Conservation (phyloP, 495 filamentous ascomycete genomes). For the Xylaria flabelliformis region DNA sequence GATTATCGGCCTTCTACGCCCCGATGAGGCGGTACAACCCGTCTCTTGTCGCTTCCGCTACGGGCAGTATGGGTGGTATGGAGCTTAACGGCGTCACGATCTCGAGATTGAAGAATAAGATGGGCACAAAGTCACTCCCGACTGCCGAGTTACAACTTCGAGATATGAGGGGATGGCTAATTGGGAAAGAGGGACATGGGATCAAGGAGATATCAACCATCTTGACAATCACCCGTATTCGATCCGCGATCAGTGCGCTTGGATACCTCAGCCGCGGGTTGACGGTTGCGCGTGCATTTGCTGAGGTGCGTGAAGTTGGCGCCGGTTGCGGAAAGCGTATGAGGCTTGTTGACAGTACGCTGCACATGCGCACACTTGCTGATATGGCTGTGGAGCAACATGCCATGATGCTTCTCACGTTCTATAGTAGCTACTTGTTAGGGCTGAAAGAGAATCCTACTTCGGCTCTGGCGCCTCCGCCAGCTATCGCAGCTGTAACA, state of each 20-base stretch:
- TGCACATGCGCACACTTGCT: slow-evolving; percentile 65
- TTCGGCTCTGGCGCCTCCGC: neutral
- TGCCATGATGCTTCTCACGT: slow-evolving; percentile 54
- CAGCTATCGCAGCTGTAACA: slow-evolving; percentile 1
- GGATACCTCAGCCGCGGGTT: slow-evolving; percentile 64
- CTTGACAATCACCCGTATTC: slow-evolving; percentile 69
- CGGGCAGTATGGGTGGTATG: neutral
- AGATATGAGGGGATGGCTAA: slow-evolving; percentile 64
- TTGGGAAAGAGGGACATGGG: slow-evolving; percentile 65
- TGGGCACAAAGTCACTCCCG: slow-evolving; percentile 69
- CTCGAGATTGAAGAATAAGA: slow-evolving; percentile 68
- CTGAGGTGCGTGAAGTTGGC: slow-evolving; percentile 36
- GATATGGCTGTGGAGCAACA: slow-evolving; percentile 50
- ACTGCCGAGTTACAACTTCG: slow-evolving; percentile 69
- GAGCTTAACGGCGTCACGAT: slow-evolving; percentile 68
- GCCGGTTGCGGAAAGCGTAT: slow-evolving; percentile 42
- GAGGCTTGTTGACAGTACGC: slow-evolving; percentile 51
- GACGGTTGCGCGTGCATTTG: slow-evolving; percentile 63
- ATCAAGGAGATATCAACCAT: slow-evolving; percentile 66
- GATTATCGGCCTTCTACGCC: slow-evolving; percentile 67
- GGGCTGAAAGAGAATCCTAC: slow-evolving; percentile 24
- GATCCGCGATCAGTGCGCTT: slow-evolving; percentile 62
- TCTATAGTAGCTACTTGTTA: slow-evolving; percentile 38
- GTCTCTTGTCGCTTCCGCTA: slow-evolving; percentile 6
- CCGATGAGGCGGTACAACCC: slow-evolving; percentile 54